Conservation (phyloP, 371 early-diverging fungal species). For the Aphelidium insulamus region DNA sequence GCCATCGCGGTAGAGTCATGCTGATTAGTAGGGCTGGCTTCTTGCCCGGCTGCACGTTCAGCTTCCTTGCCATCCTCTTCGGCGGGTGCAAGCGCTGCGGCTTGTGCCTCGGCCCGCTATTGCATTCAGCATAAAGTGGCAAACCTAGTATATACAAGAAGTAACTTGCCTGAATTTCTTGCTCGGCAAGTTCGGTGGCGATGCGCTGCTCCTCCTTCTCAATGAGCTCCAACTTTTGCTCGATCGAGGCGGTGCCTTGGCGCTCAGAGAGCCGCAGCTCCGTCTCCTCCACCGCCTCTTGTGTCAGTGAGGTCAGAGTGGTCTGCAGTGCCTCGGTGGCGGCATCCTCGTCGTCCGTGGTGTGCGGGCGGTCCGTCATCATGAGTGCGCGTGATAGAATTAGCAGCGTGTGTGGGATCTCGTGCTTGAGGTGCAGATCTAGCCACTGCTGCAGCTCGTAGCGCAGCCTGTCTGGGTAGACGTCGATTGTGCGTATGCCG, state of each 20-base stretch:
- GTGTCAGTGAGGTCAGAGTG: slow-evolving; percentile 76
- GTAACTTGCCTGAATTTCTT: slow-evolving; percentile 8
- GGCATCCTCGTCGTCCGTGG: slow-evolving; percentile 15
- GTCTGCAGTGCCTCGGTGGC: slow-evolving; percentile 67
- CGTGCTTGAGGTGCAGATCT: slow-evolving; percentile 69
- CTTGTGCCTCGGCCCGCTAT: background rate
- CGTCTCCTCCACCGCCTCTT: slow-evolving; percentile 56
- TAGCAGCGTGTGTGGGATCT: slow-evolving; percentile 77
- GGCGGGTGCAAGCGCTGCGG: background rate
- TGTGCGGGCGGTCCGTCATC: slow-evolving; percentile 39
- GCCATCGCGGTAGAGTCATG: too few species aligned
- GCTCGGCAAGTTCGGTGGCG: slow-evolving; percentile 51
- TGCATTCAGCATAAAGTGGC: background rate
- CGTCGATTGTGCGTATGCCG: slow-evolving; percentile 69
- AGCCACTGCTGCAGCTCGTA: slow-evolving; percentile 80
- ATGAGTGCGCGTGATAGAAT: slow-evolving; percentile 77
- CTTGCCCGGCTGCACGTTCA: too few species aligned
- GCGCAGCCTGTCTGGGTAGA: slow-evolving; percentile 63
- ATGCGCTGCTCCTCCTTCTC: slow-evolving; percentile 88
- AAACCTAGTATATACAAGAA: background rate
- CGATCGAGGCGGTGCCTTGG: slow-evolving; percentile 67
- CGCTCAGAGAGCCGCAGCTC: slow-evolving; percentile 66
- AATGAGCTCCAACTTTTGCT: slow-evolving; percentile 76
- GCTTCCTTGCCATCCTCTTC: background rate
- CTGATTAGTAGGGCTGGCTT: too few species aligned